Evolutionary conservation across 176 grass and related monocot genomes (phyloP), one percentile per base, ranked within the genome.

Genomic region (Avena insularis): DNA sequence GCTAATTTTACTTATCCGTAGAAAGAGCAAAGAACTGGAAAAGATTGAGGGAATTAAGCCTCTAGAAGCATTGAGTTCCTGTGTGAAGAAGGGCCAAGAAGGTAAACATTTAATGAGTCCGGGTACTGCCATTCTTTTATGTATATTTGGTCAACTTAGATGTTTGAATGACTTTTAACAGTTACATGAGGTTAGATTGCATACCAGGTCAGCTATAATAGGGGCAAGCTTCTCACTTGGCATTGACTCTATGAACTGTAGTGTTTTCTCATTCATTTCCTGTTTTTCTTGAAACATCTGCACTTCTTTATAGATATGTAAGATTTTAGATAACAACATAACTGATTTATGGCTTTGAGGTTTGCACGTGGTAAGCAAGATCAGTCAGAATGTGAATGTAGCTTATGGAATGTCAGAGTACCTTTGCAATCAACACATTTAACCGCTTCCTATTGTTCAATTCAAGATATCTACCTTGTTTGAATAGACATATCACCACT

Each of bases 1-100:
- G 74, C 47, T 98, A 81, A 86, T 95, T 84, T 75, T 98, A 73
- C 92, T 95, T 11, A 98, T 98, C 67, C 86, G 84, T 81, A 92
- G 74, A 86, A 98, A 98, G 88, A 91, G 58, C 84, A 94, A 82
- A 90, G 90, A 95, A 88, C 83, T 98, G 69, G 79, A 92, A 75
- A 95, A 84, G 19, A 88, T 88, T 80, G 90, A 89, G 60, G 75
- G 85, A 76, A 88, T 79, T 75, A 82, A 83, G 8, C n/a, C 63
- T 75, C 27, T 78, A 51, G 86, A 89, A 75, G 48, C 50, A 3
- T 81, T 74, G 79, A 88, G 53, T 89, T 91, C 91, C 53, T 88
- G 85, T 91, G 73, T 70, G 15, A 91, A 88, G 56, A 94, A 94
- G 75, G 84, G 88, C 77, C 75, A 94, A 89, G 77, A 92, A 91